A percentile compares a stretch with the other conserved stretches of the same genome.
Conservation (phyloP, 441 rosid genomes). For the Erysimum cheiri region DNA sequence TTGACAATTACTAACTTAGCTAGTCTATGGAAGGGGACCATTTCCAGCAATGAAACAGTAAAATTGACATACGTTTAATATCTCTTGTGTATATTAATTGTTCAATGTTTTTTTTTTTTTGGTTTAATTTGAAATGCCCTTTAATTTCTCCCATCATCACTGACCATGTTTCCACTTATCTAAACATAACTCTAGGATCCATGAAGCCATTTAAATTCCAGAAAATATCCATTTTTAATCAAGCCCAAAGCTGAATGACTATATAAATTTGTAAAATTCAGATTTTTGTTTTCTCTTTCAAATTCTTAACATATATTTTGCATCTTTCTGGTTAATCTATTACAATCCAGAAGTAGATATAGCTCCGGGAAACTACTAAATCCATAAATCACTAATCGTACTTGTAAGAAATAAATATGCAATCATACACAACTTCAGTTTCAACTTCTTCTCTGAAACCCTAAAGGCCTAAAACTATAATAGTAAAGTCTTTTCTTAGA, state of each 20-base stretch:
- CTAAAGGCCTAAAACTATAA: constrained; percentile 9
- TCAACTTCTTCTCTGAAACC: constrained; percentile 32
- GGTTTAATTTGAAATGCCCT: not conserved
- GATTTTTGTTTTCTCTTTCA: not conserved
- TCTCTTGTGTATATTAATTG: constrained; percentile 7
- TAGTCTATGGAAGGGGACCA: constrained; percentile 43
- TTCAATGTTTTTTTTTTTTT: not conserved
- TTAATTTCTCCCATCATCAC: constrained; percentile 10
- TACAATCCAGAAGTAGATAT: not conserved
- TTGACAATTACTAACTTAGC: constrained; percentile 16
- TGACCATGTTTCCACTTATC: constrained; percentile 23
- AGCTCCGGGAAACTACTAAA: not conserved
- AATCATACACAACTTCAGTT: not conserved
- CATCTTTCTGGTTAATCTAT: constrained; percentile 2
- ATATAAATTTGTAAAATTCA: not conserved
- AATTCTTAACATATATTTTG: not conserved
- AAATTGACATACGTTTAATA: constrained; percentile 18
- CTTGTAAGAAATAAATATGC: not conserved
- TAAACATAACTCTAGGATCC: constrained; percentile 13
- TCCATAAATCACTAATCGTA: not conserved
- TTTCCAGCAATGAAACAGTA: constrained; percentile 45
- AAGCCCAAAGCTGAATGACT: constrained; percentile 12
- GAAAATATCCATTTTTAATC: not conserved
- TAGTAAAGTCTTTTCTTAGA: constrained; percentile 3
- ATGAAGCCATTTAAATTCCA: constrained; percentile 18